These are phyloP conservation scores for Mycena venus DNA, from an alignment of 768 basidiomycete genomes.

Conservation along the genomic window DNA sequence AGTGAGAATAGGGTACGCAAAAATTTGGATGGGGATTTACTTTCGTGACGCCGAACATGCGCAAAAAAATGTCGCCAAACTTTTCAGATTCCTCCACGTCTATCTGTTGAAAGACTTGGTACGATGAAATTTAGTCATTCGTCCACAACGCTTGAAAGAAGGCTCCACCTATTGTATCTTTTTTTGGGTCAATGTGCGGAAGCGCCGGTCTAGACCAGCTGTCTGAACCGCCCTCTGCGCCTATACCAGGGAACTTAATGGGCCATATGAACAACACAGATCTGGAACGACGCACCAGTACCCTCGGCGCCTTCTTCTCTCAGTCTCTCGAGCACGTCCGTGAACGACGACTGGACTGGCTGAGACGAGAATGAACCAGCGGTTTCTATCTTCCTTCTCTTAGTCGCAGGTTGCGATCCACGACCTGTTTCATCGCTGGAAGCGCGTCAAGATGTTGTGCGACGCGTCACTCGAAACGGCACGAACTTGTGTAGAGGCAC, in stretches of 20 bases:
- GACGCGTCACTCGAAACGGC: conserved; percentile 15
- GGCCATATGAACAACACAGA: background rate
- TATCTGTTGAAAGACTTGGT: conserved; percentile 93
- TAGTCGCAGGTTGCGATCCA: conserved; percentile 57
- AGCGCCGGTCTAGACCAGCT: conserved; percentile 78
- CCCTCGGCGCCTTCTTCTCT: conserved; percentile 64
- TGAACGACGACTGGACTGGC: conserved; percentile 66
- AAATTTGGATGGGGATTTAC: conserved; percentile 50
- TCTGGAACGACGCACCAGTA: conserved; percentile 51
- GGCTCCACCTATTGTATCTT: conserved; percentile 75
- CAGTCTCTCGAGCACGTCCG: conserved; percentile 73
- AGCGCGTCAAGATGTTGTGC: conserved; percentile 10
- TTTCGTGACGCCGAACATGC: conserved; percentile 94
- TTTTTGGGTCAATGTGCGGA: conserved; percentile 66
- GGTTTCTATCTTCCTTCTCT: conserved; percentile 66
- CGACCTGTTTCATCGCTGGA: conserved; percentile 40
- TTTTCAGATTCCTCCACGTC: conserved; percentile 80
- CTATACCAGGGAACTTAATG: conserved; percentile 46
- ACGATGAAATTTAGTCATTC: background rate
- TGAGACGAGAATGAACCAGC: conserved; percentile 56
- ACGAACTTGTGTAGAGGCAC: conserved; percentile 21
- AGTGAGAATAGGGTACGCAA: background rate
- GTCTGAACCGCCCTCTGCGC: conserved; percentile 83
- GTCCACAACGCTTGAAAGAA: background rate
- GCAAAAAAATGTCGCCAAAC: conserved; percentile 55